Conservation (phyloP, 1,284 basidiomycete genomes). For the Trichosporon faecale region DNA sequence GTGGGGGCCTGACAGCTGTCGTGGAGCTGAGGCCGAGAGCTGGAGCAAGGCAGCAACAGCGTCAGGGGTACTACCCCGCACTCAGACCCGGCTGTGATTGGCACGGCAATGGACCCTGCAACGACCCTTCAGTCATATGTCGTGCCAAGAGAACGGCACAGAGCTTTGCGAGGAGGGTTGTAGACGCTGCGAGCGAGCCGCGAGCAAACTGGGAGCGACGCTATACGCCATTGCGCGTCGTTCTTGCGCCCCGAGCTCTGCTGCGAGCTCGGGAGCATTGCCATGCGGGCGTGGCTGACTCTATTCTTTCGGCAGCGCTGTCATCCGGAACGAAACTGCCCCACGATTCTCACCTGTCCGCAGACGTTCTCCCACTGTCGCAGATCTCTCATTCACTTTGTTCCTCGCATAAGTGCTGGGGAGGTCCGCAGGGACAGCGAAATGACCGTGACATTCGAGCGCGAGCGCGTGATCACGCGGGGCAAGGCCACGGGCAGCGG, state of each 20-base stretch:
- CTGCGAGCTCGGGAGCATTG: too few relatives aligned
- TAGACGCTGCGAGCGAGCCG: not conserved
- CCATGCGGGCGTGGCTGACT: too few relatives aligned
- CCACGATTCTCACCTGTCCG: not conserved
- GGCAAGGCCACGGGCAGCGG: too few relatives aligned
- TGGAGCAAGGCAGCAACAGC: not conserved
- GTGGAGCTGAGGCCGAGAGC: not conserved
- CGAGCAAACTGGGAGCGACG: not conserved
- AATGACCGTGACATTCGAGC: not conserved
- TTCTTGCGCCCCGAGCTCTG: not conserved
- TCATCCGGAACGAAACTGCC: not conserved
- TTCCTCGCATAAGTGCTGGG: not conserved
- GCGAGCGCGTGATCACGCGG: not conserved
- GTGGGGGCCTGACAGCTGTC: not conserved
- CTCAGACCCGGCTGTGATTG: not conserved
- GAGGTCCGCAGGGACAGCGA: not conserved
- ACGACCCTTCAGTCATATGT: not conserved
- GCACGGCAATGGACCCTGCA: not conserved
- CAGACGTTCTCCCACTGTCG: not conserved
- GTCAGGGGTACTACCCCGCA: constrained; percentile 2
- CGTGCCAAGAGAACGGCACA: not conserved
- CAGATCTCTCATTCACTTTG: not conserved
- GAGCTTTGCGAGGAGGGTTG: not conserved
- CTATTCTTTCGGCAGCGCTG: not conserved
- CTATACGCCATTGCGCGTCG: not conserved